These are phyloP conservation scores for Xylariomycetidae sp. DNA, from an alignment of 2,329 filamentous ascomycete species.

Conservation along the genomic window DNA sequence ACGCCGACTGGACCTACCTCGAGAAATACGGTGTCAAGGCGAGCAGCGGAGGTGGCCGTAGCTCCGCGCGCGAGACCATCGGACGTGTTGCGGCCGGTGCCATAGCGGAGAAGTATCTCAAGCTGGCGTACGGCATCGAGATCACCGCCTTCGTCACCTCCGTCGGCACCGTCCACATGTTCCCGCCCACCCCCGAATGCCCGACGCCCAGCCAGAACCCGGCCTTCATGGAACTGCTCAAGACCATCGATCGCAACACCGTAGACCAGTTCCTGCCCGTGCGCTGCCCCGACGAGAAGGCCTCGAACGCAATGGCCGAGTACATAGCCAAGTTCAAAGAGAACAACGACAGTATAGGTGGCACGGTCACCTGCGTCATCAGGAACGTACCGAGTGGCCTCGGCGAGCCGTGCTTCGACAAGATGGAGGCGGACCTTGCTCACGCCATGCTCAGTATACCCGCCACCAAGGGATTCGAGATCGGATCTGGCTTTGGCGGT, in stretches of 20 bases:
- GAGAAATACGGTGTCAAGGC: slow-evolving; percentile 97
- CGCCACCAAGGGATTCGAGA: slow-evolving; percentile 91
- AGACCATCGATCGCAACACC: slow-evolving; percentile 63
- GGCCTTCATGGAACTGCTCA: slow-evolving; percentile 67
- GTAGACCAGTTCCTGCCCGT: slow-evolving; percentile 85
- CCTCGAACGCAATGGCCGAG: slow-evolving; percentile 66
- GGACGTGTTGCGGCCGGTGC: slow-evolving; percentile 86
- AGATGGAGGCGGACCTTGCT: slow-evolving; percentile 83
- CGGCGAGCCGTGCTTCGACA: slow-evolving; percentile 92
- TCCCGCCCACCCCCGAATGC: slow-evolving; percentile 62
- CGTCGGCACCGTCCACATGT: slow-evolving; percentile 73
- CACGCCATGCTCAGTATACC: slow-evolving; percentile 96
- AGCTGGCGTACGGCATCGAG: slow-evolving; percentile 73
- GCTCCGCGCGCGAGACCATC: slow-evolving; percentile 92
- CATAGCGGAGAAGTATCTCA: slow-evolving; percentile 89
- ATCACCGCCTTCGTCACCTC: slow-evolving; percentile 88
- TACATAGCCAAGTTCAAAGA: slow-evolving; percentile 74
- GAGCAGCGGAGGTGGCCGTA: slow-evolving; percentile 80
- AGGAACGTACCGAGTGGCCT: slow-evolving; percentile 78
- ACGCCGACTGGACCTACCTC: slow-evolving; percentile 95
- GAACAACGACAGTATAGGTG: slow-evolving; percentile 81
- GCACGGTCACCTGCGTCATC: slow-evolving; percentile 91
- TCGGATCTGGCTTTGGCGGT: slow-evolving; percentile 87
- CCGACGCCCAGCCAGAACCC: slow-evolving; percentile 70
- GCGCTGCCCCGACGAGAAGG: slow-evolving; percentile 69